Evolutionary conservation across 2,329 filamentous ascomycete genomes (phyloP), one percentile per base, ranked within the genome.

Genomic region (Thermomyces lanuginosus): DNA sequence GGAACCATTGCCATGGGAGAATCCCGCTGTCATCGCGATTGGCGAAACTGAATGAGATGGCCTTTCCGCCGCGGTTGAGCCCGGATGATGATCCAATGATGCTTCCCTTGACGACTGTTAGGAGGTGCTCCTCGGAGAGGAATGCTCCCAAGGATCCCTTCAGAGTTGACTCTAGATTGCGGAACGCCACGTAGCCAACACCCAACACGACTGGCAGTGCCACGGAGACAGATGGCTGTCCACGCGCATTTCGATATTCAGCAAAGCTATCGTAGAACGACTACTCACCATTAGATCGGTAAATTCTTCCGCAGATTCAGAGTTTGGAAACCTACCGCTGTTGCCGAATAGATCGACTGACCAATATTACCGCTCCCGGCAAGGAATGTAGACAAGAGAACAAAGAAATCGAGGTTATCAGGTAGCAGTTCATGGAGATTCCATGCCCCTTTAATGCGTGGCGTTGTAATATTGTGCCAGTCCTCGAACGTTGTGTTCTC

Each of bases 31-130:
- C 12, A 28, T 9, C 57, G 45, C 53, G 21, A 71, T 61, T 10
- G 64, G 63, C 0, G 63, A 58, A 1, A 56, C 58, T 1, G 71
- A 48, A 0, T 72, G 52, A 0, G 65, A 64, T 1, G 69, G 46
- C 0, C 71, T 63, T 43, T 72, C 66, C 5, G 57, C 55, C 38
- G 63, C 65, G 36, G 33, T 38, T 24, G 31, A 34, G 7, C 27
- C 28, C 7, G 38, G 40, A 9, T 43, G 39, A 27, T 45, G 42
- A 19, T 43, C 43, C 4, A 39, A 24, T 5, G 41, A 36, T 25
- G 43, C 41, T 24, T 41, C 30, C 8, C 31, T 37, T 4, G 39
- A 35, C 15, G 30, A 19, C 23, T 4, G 23, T 24, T 8, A 13
- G 23, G 10, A 24, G 23, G 10, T 24, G 23, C 17, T 6, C 5